Percentiles rank a stretch among this genome's conserved stretches.
These are phyloP conservation scores for Nakazawaea peltata DNA, from an alignment of 805 yeast genomes.

Conservation along the genomic window DNA sequence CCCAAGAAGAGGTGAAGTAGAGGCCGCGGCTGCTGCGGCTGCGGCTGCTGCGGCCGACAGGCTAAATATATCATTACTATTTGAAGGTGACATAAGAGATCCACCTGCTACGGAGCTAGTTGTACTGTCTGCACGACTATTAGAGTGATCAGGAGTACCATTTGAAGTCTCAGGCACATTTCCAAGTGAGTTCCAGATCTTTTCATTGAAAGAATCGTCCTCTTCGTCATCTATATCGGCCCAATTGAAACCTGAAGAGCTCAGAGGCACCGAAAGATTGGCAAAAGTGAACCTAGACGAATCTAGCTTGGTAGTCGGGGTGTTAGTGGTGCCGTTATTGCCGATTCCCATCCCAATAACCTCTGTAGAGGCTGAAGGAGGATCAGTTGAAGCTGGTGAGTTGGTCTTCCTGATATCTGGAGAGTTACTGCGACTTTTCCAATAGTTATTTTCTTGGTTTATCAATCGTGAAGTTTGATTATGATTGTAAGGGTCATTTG, in stretches of 20 bases:
- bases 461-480: constrained; percentile 1
- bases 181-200: constrained; percentile 6
- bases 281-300: constrained; percentile 8
- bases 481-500: too few relatives aligned
- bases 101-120: neutral
- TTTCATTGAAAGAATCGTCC: constrained; percentile 9
- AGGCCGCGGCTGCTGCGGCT: neutral
- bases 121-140: neutral
- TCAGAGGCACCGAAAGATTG: constrained; percentile 5
- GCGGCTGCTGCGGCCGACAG: neutral
- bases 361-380: too few relatives aligned
- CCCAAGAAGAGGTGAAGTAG: neutral
- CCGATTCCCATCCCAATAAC: too few relatives aligned
- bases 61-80: neutral
- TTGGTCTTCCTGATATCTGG: constrained; percentile 4
- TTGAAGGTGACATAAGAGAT: too few relatives aligned
- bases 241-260: constrained; percentile 13
- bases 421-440: constrained; percentile 9
- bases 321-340: constrained; percentile 8
- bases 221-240: constrained; percentile 13
- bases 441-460: constrained; percentile 6
- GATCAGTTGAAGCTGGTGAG: too few relatives aligned
- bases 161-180: too few relatives aligned
- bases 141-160: neutral
- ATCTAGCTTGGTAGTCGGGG: constrained; percentile 6